Percentiles rank a stretch among this genome's conserved stretches.
Evolutionary conservation across 2,329 filamentous ascomycete genomes (phyloP).

Genomic region (Fusarium guadeloupense): DNA sequence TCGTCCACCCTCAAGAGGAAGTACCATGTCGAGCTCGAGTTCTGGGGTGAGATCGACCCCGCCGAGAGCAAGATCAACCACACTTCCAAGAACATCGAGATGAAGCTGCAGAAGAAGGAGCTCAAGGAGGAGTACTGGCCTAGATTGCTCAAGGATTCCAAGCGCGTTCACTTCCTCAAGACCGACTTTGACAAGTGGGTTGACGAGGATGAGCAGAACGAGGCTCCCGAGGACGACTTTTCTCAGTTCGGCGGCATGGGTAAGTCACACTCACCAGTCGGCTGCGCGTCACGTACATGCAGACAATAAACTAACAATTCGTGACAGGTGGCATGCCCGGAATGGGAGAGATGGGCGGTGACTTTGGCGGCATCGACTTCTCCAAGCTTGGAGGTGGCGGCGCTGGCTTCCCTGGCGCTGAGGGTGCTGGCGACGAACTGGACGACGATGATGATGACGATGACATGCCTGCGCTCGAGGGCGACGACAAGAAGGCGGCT

Average conservation of each 20-base stretch:
- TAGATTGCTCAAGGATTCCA: conserved; percentile 86
- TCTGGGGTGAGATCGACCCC: conserved; percentile 91
- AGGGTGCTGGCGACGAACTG: conserved; percentile 58
- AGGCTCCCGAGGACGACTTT: conserved; percentile 82
- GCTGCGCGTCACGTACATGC: background rate
- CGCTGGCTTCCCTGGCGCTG: conserved; percentile 63
- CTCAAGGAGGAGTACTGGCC: conserved; percentile 96
- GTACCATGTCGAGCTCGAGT: conserved; percentile 86
- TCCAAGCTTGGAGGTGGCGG: conserved; percentile 80
- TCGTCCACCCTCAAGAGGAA: conserved; percentile 85
- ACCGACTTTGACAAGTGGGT: conserved; percentile 99
- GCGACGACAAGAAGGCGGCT: conserved; percentile 59
- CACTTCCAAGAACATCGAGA: conserved; percentile 85
- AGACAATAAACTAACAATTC: conserved; percentile 13
- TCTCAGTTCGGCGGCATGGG: conserved; percentile 74
- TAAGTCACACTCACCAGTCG: conserved; percentile 48
- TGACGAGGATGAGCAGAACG: conserved; percentile 98
- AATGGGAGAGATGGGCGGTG: conserved; percentile 61
- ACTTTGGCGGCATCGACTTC: conserved; percentile 92
- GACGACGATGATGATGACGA: conserved; percentile 72
- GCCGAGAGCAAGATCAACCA: conserved; percentile 86
- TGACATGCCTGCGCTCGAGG: conserved; percentile 86
- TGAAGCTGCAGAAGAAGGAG: conserved; percentile 97
- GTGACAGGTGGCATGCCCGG: conserved; percentile 63
- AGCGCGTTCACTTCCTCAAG: conserved; percentile 96